Percentiles rank a stretch among this genome's conserved stretches.
These are phyloP conservation scores for Naganishia vishniacii DNA, from an alignment of 768 basidiomycete species.

Conservation along the genomic window DNA sequence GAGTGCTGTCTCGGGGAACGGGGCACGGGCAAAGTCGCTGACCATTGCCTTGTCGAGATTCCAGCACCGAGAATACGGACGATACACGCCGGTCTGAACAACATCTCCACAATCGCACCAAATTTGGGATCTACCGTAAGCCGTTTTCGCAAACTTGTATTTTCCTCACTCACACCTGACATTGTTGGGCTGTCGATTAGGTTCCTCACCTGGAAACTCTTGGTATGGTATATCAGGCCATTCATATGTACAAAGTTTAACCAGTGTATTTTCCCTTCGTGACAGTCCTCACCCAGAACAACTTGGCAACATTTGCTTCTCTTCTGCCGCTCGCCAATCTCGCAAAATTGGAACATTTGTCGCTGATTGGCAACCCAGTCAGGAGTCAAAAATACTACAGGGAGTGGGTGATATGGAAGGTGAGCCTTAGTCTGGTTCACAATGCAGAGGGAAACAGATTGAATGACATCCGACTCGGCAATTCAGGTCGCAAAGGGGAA, in stretches of 20 bases:
- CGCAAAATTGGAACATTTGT: slow-evolving; percentile 42
- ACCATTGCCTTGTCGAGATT: background rate
- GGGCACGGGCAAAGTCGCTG: background rate
- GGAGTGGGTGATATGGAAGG: slow-evolving; percentile 48
- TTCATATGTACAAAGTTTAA: background rate
- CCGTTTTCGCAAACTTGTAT: background rate
- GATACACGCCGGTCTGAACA: slow-evolving; percentile 44
- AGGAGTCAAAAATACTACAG: slow-evolving; percentile 45
- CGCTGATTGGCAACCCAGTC: slow-evolving; percentile 46
- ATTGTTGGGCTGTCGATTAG: slow-evolving; percentile 24
- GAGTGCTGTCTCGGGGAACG: slow-evolving; percentile 18
- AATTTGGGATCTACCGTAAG: slow-evolving; percentile 41
- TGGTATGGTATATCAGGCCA: slow-evolving; percentile 31
- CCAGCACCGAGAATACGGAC: slow-evolving; percentile 43
- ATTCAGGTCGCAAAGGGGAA: slow-evolving; percentile 30
- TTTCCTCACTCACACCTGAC: background rate
- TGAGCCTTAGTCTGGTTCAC: slow-evolving; percentile 21
- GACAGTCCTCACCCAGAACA: slow-evolving; percentile 46
- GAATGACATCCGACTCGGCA: background rate
- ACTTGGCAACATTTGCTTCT: slow-evolving; percentile 43
- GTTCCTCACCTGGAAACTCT: slow-evolving; percentile 48
- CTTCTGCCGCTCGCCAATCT: slow-evolving; percentile 45
- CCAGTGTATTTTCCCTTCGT: background rate
- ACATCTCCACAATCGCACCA: slow-evolving; percentile 44
- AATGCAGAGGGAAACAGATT: background rate